Base-by-base conservation (phyloP, 208 protist species). In the Polymyxa betae region DNA sequence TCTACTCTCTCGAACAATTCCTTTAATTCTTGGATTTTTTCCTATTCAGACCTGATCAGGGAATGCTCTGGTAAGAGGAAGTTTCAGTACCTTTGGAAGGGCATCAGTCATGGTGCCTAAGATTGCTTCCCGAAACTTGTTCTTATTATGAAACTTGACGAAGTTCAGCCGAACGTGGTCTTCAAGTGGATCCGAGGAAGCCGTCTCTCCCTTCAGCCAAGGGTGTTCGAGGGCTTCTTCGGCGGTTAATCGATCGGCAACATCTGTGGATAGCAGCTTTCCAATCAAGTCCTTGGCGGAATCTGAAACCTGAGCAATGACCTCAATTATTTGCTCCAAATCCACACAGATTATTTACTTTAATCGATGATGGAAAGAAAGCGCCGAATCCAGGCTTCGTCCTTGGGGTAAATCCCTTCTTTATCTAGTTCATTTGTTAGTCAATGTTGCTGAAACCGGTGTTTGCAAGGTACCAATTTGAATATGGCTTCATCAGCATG, bases 251-350 rank as follows among this genome's bases (percentile, higher is more conserved):
- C 72, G 5, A 38, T 82, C 72, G 5, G 72, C 72, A 5, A 82
- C 72, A 35, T 82, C 72, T 5, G n/a, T 82, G 16, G 40, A 35
- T 16, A 82, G n/a, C 35, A 82, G 72, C 72, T 82, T 82, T 35
- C 35, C 72, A n/a, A 82, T 82, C n/a, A 82, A n/a, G n/a, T 82
- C 72, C n/a, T 82, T 82, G 35, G 72, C 72, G 16, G 72, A 82
- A 38, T 82, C 72, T n/a, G 72, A 82, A 20, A 82, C 72, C 49
- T 60, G 49, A 5, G 49, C 5, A 60, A 29, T 5, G 12, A 60
- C 5, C 5, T 24, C 49, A 5, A 5, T 29, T 60, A 24, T 60
- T 60, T 60, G 49, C 5, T 29, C 5, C 49, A 29, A 5, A 60
- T 5, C 24, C 12, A 60, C 24, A 60, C 12, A 60, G 5, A 29